Percentiles rank a stretch among this genome's conserved stretches.
phyloP scores from a whole-genome alignment of 2,329 filamentous ascomycete species.

The Arthrobotrys iridis region DNA sequence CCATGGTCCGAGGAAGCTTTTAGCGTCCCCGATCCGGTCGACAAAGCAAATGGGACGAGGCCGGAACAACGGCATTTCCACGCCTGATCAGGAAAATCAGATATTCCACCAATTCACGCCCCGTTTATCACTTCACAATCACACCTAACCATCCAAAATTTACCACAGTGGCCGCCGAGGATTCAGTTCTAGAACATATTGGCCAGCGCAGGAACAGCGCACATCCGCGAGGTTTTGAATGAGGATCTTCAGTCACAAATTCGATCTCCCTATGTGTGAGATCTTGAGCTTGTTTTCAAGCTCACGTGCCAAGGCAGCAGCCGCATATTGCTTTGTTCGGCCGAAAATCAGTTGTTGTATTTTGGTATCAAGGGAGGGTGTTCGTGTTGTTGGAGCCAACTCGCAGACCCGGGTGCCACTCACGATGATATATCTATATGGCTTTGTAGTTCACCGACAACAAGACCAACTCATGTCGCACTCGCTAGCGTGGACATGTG shows the following conservation, averaged over 20 bases:
- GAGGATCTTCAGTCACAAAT: constrained; percentile 4
- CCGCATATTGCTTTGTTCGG: constrained; percentile 31
- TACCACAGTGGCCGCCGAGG: no score
- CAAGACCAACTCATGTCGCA: no score
- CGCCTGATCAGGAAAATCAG: background rate
- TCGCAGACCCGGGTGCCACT: constrained; percentile 27
- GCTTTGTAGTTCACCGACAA: no score
- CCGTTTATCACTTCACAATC: background rate
- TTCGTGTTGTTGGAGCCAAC: constrained; percentile 6
- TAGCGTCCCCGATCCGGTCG: constrained; percentile 21
- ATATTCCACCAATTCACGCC: constrained; percentile 24
- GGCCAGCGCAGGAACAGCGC: background rate
- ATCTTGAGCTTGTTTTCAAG: constrained; percentile 25
- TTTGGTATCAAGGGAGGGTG: background rate
- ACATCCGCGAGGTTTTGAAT: background rate
- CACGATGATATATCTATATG: no score
- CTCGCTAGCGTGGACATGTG: no score
- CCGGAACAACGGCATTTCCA: constrained; percentile 48
- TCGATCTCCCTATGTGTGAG: constrained; percentile 5
- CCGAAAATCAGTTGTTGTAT: constrained; percentile 37
- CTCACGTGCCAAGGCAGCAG: constrained; percentile 51
- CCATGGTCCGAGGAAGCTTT: constrained; percentile 16
- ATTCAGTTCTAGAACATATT: background rate
- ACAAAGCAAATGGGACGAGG: constrained; percentile 23
- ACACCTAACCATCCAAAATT: no score